A percentile compares a stretch with the other conserved stretches of the same genome.
Evolutionary conservation across 345 rosid genomes (phyloP).

Genomic region (Dovyalis caffra): DNA sequence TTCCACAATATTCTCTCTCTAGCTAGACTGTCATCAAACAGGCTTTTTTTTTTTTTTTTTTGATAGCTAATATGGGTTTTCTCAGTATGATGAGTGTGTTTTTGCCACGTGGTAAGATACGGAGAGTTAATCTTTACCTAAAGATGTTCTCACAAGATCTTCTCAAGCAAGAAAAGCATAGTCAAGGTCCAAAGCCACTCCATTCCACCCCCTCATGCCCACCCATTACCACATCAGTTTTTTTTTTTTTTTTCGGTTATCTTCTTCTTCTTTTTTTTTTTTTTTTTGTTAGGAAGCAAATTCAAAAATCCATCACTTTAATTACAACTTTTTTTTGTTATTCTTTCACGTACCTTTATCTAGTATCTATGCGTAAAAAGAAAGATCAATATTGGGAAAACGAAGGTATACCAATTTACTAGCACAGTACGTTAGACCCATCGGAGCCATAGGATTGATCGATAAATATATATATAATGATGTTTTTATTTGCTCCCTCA

Average conservation of each 20-base stretch:
- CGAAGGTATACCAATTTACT: constrained; percentile 5
- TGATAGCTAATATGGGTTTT: neutral
- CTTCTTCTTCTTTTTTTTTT: neutral
- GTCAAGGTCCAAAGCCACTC: constrained; percentile 55
- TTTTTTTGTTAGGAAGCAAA: constrained; percentile 16
- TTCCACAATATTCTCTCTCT: neutral
- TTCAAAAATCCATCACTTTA: constrained; percentile 25
- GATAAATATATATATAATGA: no score
- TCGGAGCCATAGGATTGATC: neutral
- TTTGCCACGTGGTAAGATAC: constrained; percentile 20
- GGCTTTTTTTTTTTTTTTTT: neutral
- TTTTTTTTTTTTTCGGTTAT: neutral
- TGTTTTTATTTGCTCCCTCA: neutral
- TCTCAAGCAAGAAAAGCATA: constrained; percentile 63
- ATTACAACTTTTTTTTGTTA: constrained; percentile 8
- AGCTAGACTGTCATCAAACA: neutral
- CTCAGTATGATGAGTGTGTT: neutral
- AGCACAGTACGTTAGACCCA: neutral
- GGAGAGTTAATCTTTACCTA: constrained; percentile 36
- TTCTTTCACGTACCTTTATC: constrained; percentile 19
- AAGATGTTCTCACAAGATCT: constrained; percentile 40
- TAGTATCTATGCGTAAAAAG: constrained; percentile 10
- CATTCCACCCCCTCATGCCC: constrained; percentile 2
- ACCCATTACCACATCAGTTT: neutral
- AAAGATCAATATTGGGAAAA: constrained; percentile 10